Evolutionary conservation across 2,329 filamentous ascomycete species (phyloP).

Genomic region (Fusarium nygamai): DNA sequence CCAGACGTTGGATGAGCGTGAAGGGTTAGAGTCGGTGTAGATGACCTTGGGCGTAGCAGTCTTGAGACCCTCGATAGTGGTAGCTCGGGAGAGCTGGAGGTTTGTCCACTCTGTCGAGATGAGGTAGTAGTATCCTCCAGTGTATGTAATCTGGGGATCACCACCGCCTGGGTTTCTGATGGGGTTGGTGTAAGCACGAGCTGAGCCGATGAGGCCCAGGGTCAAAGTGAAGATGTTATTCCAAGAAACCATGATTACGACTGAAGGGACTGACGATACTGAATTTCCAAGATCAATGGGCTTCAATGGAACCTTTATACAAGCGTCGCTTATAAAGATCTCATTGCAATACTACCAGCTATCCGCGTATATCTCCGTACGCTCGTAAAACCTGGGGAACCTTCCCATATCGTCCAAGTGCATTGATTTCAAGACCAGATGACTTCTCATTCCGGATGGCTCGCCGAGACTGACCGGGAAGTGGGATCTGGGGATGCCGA

Average conservation of each 20-base stretch:
- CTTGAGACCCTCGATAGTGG: slow-evolving; percentile 65
- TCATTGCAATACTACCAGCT: not conserved
- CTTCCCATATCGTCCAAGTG: slow-evolving; percentile 3
- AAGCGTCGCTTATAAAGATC: not conserved
- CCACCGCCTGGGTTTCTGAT: slow-evolving; percentile 60
- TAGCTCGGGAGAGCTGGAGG: slow-evolving; percentile 63
- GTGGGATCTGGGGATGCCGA: slow-evolving; percentile 8
- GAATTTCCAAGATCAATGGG: not conserved
- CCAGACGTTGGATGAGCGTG: slow-evolving; percentile 66
- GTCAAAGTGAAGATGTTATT: slow-evolving; percentile 16
- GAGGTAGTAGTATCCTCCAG: slow-evolving; percentile 65
- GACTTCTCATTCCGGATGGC: not conserved
- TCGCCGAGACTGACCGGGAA: not conserved
- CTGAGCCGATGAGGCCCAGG: slow-evolving; percentile 23
- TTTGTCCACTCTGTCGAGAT: slow-evolving; percentile 66
- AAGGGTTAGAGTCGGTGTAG: slow-evolving; percentile 58
- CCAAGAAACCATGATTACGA: slow-evolving; percentile 25
- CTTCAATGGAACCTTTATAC: not conserved
- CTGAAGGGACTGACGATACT: not conserved
- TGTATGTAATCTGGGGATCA: slow-evolving; percentile 63
- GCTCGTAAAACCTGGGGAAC: not conserved
- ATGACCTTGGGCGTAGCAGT: slow-evolving; percentile 60
- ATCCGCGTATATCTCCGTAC: not conserved
- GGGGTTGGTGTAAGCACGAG: slow-evolving; percentile 59
- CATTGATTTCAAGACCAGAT: not conserved